Conservation (phyloP, 805 yeast species). For the Isabelozyma rhagii region DNA sequence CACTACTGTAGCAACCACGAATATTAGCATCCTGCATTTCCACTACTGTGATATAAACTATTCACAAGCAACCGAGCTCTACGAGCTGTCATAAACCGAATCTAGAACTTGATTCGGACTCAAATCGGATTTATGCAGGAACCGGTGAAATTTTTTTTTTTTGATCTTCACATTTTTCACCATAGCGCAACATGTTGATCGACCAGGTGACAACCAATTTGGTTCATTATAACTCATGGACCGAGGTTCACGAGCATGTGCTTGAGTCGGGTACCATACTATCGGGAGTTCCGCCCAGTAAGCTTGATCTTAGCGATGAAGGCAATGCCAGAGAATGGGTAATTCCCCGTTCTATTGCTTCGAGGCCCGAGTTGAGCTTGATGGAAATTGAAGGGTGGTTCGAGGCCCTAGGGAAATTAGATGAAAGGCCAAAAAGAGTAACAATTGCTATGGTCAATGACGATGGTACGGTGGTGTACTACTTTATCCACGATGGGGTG, state of each 20-base stretch:
- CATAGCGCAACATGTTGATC: background rate
- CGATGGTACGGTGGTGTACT: slow-evolving; percentile 72
- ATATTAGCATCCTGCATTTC: too few relatives aligned
- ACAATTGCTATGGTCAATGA: slow-evolving; percentile 55
- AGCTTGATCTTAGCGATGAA: slow-evolving; percentile 18
- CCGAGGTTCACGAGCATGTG: slow-evolving; percentile 22
- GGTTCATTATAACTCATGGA: slow-evolving; percentile 46
- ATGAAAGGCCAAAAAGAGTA: slow-evolving; percentile 40
- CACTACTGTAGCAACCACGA: too few relatives aligned
- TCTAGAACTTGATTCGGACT: too few relatives aligned
- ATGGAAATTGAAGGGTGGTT: slow-evolving; percentile 41
- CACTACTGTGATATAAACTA: too few relatives aligned
- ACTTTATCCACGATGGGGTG: slow-evolving; percentile 63
- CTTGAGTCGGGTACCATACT: slow-evolving; percentile 9
- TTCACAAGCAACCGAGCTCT: too few relatives aligned
- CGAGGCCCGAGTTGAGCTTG: slow-evolving; percentile 28
- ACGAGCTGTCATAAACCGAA: too few relatives aligned
- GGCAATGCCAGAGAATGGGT: slow-evolving; percentile 36
- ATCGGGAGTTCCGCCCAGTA: slow-evolving; percentile 31
- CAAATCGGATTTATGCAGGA: too few relatives aligned
- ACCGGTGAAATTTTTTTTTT: too few relatives aligned
- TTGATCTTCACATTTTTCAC: too few relatives aligned
- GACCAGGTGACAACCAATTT: slow-evolving; percentile 40
- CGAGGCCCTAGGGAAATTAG: slow-evolving; percentile 13
- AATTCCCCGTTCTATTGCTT: slow-evolving; percentile 27